Evolutionary conservation across 352 stramenopile genomes (phyloP).

Genomic region (Phytophthora rubi): DNA sequence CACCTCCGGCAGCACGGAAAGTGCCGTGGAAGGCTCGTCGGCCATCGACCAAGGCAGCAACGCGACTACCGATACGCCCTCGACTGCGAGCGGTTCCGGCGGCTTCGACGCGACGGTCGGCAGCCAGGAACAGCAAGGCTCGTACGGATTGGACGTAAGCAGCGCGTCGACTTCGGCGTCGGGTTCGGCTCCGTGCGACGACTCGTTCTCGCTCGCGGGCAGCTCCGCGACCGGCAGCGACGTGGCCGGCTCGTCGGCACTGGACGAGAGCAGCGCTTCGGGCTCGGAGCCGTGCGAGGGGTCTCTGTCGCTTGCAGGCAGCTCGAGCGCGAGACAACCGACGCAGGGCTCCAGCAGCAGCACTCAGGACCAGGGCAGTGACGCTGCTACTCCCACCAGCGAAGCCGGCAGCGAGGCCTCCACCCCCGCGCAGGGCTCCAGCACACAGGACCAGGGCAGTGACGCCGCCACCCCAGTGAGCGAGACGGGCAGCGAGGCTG

Average conservation of each 20-base stretch:
- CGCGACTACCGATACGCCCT: conserved; percentile 9
- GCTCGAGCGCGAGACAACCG: conserved; percentile 16
- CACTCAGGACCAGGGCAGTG: conserved; percentile 15
- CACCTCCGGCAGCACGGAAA: conserved; percentile 18
- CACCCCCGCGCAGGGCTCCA: neutral
- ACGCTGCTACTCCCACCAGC: conserved; percentile 11
- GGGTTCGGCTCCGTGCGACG: conserved; percentile 16
- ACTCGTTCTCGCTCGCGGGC: conserved; percentile 10
- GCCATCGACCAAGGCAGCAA: conserved; percentile 19
- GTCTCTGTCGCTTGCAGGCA: conserved; percentile 24
- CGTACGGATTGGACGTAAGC: neutral
- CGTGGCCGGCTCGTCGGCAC: conserved; percentile 20
- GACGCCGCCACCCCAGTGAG: too few relatives aligned
- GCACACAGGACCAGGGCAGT: too few relatives aligned
- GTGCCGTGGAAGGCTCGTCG: conserved; percentile 20
- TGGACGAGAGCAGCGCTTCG: conserved; percentile 22
- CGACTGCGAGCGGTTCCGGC: conserved; percentile 6
- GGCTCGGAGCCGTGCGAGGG: conserved; percentile 29
- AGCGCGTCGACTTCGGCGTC: conserved; percentile 19
- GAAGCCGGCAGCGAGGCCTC: conserved; percentile 19
- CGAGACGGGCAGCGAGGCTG: neutral
- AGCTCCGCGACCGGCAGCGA: conserved; percentile 20
- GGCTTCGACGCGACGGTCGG: conserved; percentile 5
- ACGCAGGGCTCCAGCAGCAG: conserved; percentile 2
- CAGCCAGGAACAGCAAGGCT: conserved; percentile 19